Evolutionary conservation across 208 protist genomes (phyloP).

Genomic region (Tritrichomonas musculus): DNA sequence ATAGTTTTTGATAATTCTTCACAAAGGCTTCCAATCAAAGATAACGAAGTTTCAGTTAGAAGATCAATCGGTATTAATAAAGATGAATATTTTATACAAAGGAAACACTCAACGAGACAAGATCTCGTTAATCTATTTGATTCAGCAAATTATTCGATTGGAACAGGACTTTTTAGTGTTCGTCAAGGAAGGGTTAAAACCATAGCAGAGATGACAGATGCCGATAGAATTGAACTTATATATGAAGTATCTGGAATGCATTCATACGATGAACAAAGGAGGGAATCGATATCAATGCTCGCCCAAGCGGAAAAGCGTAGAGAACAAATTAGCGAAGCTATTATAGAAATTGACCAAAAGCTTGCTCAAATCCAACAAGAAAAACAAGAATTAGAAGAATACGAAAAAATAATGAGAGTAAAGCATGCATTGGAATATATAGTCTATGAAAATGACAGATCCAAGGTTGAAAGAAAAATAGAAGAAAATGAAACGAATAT

Average conservation of each 20-base stretch:
- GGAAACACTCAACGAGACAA: not conserved
- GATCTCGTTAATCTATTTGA: not conserved
- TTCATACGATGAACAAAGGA: not conserved
- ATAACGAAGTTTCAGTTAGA: not conserved
- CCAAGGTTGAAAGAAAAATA: not conserved
- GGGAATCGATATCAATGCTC: not conserved
- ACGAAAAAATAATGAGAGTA: not conserved
- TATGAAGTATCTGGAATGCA: not conserved
- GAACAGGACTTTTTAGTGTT: not conserved
- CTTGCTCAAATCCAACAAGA: not conserved
- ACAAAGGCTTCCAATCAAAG: not conserved
- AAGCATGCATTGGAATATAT: not conserved
- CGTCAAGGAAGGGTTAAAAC: not conserved
- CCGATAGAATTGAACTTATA: not conserved
- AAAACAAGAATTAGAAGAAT: conserved; percentile 6
- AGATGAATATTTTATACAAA: conserved; percentile 3
- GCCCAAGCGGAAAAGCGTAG: not conserved
- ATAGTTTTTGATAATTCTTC: not conserved
- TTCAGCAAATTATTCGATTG: not conserved
- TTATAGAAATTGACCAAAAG: not conserved
- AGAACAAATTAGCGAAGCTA: not conserved
- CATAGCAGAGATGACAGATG: not conserved
- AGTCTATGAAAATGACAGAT: not conserved
- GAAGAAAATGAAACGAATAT: not conserved
- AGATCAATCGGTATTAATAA: not conserved